Evolutionary conservation across 495 filamentous ascomycete species (phyloP).

Genomic region (Paragyromitra xinjiangensis): DNA sequence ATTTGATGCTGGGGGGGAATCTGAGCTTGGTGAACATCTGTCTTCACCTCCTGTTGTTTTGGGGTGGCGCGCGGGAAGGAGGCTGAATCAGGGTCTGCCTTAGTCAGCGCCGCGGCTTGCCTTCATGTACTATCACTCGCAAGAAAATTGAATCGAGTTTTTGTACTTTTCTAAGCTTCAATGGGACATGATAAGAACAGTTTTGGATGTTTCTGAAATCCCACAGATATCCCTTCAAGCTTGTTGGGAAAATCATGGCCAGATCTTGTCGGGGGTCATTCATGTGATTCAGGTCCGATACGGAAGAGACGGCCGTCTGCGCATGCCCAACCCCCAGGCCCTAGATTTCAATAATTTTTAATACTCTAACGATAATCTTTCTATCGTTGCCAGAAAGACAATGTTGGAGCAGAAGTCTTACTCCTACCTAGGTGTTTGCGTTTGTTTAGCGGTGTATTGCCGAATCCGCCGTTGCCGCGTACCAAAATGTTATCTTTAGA

Average conservation of each 20-base stretch:
- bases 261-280: not conserved
- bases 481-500: constrained; percentile 31
- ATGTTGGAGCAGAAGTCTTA: not conserved
- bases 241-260: not conserved
- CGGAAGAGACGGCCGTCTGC: not conserved
- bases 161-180: not conserved
- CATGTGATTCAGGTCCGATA: not conserved
- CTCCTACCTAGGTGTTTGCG: not conserved
- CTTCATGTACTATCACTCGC: constrained; percentile 33
- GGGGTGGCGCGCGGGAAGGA: constrained; percentile 7
- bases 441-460: not conserved
- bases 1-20: constrained; percentile 18
- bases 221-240: not conserved
- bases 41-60: constrained; percentile 40
- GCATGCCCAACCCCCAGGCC: not conserved
- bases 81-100: constrained; percentile 22
- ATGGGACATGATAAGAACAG: not conserved
- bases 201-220: not conserved
- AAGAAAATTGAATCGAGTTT: constrained; percentile 2
- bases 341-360: not conserved
- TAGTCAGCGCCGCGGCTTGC: constrained; percentile 31
- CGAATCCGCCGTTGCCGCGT: constrained; percentile 35
- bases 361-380: constrained; percentile 9
- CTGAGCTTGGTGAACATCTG: constrained; percentile 29
- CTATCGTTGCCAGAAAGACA: not conserved